These are phyloP conservation scores for Phaseolus lunatus DNA, from an alignment of 306 rosid genomes.

Conservation along the genomic window DNA sequence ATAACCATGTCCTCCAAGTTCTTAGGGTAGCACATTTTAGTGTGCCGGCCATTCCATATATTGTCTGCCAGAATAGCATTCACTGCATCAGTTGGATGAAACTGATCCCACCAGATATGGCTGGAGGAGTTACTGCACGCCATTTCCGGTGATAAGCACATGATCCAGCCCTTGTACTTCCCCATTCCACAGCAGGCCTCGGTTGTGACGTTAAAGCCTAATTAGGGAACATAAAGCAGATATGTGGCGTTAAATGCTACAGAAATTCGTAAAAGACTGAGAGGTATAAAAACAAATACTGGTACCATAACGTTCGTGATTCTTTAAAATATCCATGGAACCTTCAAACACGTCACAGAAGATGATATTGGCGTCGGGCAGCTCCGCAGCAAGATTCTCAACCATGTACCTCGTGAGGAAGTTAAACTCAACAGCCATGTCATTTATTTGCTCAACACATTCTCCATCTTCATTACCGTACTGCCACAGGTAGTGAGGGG, in stretches of 20 bases:
- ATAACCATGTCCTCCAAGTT: conserved; percentile 71
- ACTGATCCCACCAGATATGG: conserved; percentile 96
- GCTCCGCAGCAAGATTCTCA: conserved; percentile 65
- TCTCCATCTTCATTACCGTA: conserved; percentile 66
- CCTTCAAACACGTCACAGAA: conserved; percentile 80
- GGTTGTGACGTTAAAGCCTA: conserved; percentile 73
- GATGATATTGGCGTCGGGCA: conserved; percentile 60
- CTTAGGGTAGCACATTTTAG: conserved; percentile 81
- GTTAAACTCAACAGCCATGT: conserved; percentile 84
- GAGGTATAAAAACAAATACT: background rate
- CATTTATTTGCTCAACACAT: conserved; percentile 76
- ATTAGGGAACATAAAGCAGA: conserved; percentile 42
- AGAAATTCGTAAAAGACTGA: conserved; percentile 18
- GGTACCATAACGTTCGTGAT: conserved; percentile 70
- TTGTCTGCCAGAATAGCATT: conserved; percentile 85
- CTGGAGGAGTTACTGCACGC: conserved; percentile 80
- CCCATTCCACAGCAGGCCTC: conserved; percentile 97
- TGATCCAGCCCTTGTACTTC: conserved; percentile 79
- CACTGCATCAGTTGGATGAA: conserved; percentile 91
- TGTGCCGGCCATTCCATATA: conserved; percentile 75
- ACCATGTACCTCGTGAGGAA: conserved; percentile 77
- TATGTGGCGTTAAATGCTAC: conserved; percentile 25
- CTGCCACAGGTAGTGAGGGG: conserved; percentile 80
- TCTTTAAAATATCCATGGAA: conserved; percentile 81
- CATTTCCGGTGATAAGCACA: conserved; percentile 81